These are phyloP conservation scores for Hibiscus trionum DNA, from an alignment of 345 rosid genomes.

Conservation along the genomic window DNA sequence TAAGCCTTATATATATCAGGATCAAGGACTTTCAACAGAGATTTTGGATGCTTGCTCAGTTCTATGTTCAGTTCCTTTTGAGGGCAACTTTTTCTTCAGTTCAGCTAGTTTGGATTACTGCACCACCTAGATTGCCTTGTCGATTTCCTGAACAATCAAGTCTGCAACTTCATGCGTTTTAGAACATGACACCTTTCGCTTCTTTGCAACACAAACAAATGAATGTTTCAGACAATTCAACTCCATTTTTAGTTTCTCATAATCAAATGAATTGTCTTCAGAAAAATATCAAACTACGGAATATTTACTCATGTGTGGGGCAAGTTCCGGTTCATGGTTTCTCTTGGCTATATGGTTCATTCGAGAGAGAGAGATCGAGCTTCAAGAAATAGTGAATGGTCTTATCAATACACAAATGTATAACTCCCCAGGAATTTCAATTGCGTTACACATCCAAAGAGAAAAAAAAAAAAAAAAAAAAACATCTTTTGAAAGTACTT, in stretches of 20 bases:
- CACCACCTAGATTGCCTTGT: constrained; percentile 33
- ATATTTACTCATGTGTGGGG: no score
- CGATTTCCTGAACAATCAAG: constrained; percentile 39
- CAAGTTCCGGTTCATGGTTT: no score
- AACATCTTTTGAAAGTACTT: no score
- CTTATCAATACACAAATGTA: no score
- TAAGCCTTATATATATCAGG: constrained; percentile 59
- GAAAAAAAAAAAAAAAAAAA: no score
- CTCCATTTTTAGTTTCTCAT: constrained; percentile 53
- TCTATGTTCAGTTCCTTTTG: constrained; percentile 58
- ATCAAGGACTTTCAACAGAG: constrained; percentile 47
- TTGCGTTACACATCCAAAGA: no score
- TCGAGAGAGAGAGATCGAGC: no score
- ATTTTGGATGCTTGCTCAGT: constrained; percentile 48
- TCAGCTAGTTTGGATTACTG: constrained; percentile 27
- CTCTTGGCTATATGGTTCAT: no score
- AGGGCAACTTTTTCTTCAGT: constrained; percentile 34
- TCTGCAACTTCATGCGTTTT: constrained; percentile 50
- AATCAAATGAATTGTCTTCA: background rate
- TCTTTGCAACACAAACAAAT: constrained; percentile 64
- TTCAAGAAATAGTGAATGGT: no score
- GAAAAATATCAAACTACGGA: no score
- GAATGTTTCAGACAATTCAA: constrained; percentile 59
- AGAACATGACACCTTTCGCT: constrained; percentile 53
- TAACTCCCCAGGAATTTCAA: no score